phyloP scores from a whole-genome alignment of 768 basidiomycete genomes.

The Strobilomyces confusus region DNA sequence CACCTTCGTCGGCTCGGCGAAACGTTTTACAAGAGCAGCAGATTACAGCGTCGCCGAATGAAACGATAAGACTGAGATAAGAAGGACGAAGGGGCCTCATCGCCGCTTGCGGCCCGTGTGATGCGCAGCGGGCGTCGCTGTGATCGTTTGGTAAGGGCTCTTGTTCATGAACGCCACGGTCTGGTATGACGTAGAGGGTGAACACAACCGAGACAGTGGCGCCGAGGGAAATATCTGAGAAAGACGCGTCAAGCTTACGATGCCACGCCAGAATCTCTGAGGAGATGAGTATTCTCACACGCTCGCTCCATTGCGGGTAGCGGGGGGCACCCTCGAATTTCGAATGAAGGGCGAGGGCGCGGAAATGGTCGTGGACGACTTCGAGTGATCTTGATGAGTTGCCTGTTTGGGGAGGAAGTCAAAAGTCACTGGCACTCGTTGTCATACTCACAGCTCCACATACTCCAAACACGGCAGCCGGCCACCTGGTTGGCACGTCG shows the following conservation, averaged over 20 bases:
- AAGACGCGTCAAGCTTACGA: conserved; percentile 1
- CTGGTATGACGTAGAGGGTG: conserved; percentile 8
- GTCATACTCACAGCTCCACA: conserved; percentile 6
- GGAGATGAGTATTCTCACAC: conserved; percentile 11
- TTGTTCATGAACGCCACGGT: neutral
- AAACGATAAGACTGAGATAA: too few relatives aligned
- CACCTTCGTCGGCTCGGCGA: too few relatives aligned
- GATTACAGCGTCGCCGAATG: neutral
- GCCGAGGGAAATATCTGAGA: neutral
- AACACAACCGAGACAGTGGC: neutral
- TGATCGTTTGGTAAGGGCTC: neutral
- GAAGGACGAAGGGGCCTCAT: too few relatives aligned
- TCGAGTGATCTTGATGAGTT: conserved; percentile 10
- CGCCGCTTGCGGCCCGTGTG: too few relatives aligned
- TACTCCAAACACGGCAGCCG: neutral
- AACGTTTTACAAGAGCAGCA: neutral
- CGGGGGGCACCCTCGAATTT: conserved; percentile 8
- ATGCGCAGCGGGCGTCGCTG: neutral
- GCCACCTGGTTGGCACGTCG: neutral
- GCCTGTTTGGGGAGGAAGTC: conserved; percentile 11
- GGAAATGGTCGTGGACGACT: conserved; percentile 18
- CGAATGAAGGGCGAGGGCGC: neutral
- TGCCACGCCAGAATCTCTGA: neutral
- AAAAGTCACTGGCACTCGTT: neutral
- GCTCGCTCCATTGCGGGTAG: conserved; percentile 10